Conservation (phyloP, 2,329 filamentous ascomycete genomes). For the Colletotrichum spinosum region DNA sequence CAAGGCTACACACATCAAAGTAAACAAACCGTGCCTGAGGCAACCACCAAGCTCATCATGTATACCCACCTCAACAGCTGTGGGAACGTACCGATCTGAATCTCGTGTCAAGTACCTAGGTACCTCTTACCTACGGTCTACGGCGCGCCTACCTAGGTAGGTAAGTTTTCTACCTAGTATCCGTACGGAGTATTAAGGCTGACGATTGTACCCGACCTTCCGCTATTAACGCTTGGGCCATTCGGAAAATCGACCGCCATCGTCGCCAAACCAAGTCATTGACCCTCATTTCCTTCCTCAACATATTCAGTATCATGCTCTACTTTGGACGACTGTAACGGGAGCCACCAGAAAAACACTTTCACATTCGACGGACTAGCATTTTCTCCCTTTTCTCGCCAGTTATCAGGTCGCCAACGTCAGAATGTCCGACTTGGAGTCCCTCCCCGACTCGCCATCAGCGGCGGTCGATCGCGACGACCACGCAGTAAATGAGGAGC, state of each 20-base stretch:
- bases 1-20: slow-evolving; percentile 20
- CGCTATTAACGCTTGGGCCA: slow-evolving; percentile 31
- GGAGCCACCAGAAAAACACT: too few species aligned
- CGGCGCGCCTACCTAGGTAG: not conserved
- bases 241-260: slow-evolving; percentile 28
- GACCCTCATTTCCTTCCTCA: too few species aligned
- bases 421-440: slow-evolving; percentile 61
- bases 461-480: slow-evolving; percentile 43
- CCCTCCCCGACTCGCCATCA: slow-evolving; percentile 52
- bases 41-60: slow-evolving; percentile 1
- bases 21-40: slow-evolving; percentile 39
- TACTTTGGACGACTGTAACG: too few species aligned
- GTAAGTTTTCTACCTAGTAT: not conserved
- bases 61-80: too few species aligned
- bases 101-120: not conserved
- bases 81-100: too few species aligned
- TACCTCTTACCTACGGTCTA: not conserved
- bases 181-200: slow-evolving; percentile 9
- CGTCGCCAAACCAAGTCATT: not conserved
- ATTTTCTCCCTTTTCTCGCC: too few species aligned
- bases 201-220: not conserved
- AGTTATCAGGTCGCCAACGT: not conserved
- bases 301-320: too few species aligned
- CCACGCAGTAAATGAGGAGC: slow-evolving; percentile 55
- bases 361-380: too few species aligned